Base-by-base conservation (phyloP, 129 eudicot species). In the Mikania micrantha region DNA sequence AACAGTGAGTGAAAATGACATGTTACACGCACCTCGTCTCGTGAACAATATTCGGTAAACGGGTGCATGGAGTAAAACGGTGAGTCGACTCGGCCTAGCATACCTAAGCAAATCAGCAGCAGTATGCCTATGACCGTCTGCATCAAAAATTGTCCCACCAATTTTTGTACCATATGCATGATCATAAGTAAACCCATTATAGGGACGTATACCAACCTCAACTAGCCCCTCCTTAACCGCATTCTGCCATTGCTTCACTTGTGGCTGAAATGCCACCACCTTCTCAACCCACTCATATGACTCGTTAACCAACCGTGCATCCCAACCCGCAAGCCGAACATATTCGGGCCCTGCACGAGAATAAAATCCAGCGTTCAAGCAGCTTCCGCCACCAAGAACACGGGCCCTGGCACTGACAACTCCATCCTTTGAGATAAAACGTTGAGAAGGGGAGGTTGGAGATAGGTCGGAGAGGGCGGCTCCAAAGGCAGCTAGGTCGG, bases 281-380 rank as follows among this genome's bases (percentile, higher is more conserved):
- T 72, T 66, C 64, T 92, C 98, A 22, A 92, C 96, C 98, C 98
- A 92, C 49, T 48, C 25, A 64, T 88, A 92, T 40, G 98, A 92
- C 74, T 81, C 84, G n/a, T 88, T 88, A 5, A 67, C 96, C 73
- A 92, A 47, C 27, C 24, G 31, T 0, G 78, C 75, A 27, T 92
- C 96, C 98, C 96, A 92, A 9, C 98, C 96, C 2, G 62, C 80
- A 7, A 45, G 80, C 4, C 52, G 22, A 3, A 85, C 85, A 53
- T 84, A 88, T 9, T 24, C 9, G 0, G 85, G 21, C 17, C 76
- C 79, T 4, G 98, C 96, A 17, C 96, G 87, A 7, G 96, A 40
- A 78, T 92, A 92, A 40, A 92, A 92, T 0, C 98, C 98, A 2
- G 98, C 96, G 47, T 92, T 92, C 38, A 92, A 24, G 77, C 91